Evolutionary conservation across 345 rosid genomes (phyloP), one percentile per base, ranked within the genome.

Genomic region (Salix viminalis): DNA sequence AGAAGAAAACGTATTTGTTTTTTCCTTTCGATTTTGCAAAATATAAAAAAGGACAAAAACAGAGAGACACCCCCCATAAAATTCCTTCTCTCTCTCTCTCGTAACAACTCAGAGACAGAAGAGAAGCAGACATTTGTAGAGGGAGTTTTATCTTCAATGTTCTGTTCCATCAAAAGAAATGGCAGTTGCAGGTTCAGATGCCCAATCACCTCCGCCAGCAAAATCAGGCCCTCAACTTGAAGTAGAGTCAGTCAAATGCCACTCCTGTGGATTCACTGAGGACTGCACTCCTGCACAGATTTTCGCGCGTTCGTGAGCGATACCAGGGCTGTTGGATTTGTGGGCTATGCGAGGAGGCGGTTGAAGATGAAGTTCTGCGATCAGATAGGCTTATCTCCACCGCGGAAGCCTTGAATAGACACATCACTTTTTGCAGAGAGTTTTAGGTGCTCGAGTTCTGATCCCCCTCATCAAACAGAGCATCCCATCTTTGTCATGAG

Each of bases 401-500:
- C 2, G 89, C 86, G 66, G 91, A 90, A 79, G 94, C 91, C 2
- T 58, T 90, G 69, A 70, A 83, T 34, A 82, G 91, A 19, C 94
- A 88, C 83, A 81, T 81, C 39, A 78, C 56, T 30, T 80, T 88
- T 58, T 90, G 86, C 83, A 79, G 73, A 9, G 65, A 76, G n/a
- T 75, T 88, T 88, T 65, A 75, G 85, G 37, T 75, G 82, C 7
- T 76, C 86, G 0, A 54, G 26, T 75, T 56, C 82, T 16, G 79
- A 83, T 6, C 11, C 28, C 44, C 4, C 19, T 1, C 70, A 56
- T 50, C 84, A 81, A 69, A 85, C 85, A n/a, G 90, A 94, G 77
- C 86, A 89, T 77, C 98, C 95, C 23, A 91, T 94, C 61, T 84
- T 86, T 0, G 94, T 79, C 52, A 76, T 94, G 83, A 84, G 89